phyloP scores from a whole-genome alignment of 768 basidiomycete genomes.

The Suillus luteus region DNA sequence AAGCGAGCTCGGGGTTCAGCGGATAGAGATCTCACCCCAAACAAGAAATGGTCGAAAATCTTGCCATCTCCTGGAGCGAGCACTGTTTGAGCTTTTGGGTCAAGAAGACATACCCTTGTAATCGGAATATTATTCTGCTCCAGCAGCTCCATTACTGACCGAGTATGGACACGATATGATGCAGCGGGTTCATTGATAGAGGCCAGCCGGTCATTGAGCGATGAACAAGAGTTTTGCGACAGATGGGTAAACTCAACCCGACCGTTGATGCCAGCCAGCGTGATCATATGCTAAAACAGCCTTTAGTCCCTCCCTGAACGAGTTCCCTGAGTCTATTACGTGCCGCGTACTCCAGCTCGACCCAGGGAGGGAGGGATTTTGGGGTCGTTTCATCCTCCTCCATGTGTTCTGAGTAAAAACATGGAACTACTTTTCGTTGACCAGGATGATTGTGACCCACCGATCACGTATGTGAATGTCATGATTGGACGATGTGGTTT shows the following conservation, averaged over 20 bases:
- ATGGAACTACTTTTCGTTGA: conserved; percentile 3
- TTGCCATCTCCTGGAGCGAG: conserved; percentile 79
- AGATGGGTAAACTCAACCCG: conserved; percentile 85
- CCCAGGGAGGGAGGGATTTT: conserved; percentile 83
- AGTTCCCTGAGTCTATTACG: conserved; percentile 24
- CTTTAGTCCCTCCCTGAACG: conserved; percentile 7
- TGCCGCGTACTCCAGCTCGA: conserved; percentile 88
- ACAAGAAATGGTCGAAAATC: conserved; percentile 88
- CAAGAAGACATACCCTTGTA: conserved; percentile 84
- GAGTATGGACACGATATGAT: conserved; percentile 28
- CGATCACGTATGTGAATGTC: conserved; percentile 59
- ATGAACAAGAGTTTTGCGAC: conserved; percentile 65
- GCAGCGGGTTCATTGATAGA: conserved; percentile 10
- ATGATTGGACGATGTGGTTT: conserved; percentile 27
- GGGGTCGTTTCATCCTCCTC: conserved; percentile 85
- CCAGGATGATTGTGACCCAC: conserved; percentile 33
- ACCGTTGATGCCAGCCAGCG: conserved; percentile 63
- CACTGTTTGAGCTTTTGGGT: conserved; percentile 76
- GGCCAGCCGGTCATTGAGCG: conserved; percentile 41
- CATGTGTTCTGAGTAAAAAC: conserved; percentile 75
- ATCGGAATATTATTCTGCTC: conserved; percentile 35
- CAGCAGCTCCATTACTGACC: conserved; percentile 21
- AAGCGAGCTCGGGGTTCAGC: background rate
- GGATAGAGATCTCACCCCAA: conserved; percentile 61
- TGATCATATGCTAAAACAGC: conserved; percentile 74